Base-by-base conservation (phyloP, 192 early-diverging fungal genomes). In the Kickxella alabastrina region DNA sequence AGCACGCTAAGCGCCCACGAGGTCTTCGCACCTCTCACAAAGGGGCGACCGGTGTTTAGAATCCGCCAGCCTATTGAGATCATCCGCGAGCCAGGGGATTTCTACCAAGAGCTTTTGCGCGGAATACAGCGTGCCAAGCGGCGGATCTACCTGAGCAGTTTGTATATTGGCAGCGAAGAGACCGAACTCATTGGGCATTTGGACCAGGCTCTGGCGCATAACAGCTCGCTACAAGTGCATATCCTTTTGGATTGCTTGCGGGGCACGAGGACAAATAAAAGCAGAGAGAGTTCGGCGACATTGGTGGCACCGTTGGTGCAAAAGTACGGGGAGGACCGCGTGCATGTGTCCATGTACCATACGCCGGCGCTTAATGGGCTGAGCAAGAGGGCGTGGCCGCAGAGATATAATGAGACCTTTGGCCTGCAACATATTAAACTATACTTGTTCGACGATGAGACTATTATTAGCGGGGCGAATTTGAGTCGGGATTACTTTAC, bases 381-480 rank as follows among this genome's bases (percentile, higher is more conserved):
- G 32, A 63, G 84, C 36, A 91, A 91, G 56, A 68, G 77, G 32
- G 43, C 83, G 23, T 79, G 92, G 54, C 93, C 93, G 18, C 84
- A 80, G 55, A 54, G 97, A 35, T 93, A 92, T 56, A 97, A 92
- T 61, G 97, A 99, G 71, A 83, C 79, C 6, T 85, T 96, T 68
- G 97, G 93, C 0, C 68, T 99, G 53, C 87, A 92, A 82, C 97
- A 99, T 58, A 85, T 96, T 53, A 99, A 99, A 65, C 77, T 84
- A 6, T 97, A 93, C 65, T 75, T 87, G 3, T 92, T 94, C 67
- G 95, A 98, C 64, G 82, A 95, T 55, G 68, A 90, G 22, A 80
- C 92, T 34, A 76, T 98, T 36, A 38, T 75, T 2, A 68, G 57
- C 70, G 93, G 95, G 0, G 97, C 94, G 7, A 97, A 97, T 54